A percentile compares a stretch with the other conserved stretches of the same genome.
Conservation (phyloP, 192 early-diverging fungal genomes). For the Umbelopsis sp. region DNA sequence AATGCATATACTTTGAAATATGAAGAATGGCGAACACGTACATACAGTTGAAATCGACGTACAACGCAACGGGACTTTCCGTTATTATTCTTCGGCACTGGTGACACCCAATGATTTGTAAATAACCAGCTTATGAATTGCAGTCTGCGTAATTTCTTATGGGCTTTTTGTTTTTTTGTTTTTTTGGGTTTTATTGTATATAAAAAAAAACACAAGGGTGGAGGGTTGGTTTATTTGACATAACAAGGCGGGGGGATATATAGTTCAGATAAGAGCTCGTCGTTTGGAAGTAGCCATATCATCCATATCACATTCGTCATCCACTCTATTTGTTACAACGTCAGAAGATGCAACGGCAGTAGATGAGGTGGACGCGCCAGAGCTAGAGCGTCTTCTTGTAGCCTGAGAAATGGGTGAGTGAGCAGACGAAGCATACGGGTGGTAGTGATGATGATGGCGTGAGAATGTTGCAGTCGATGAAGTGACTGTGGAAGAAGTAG, state of each 20-base stretch:
- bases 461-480: background rate
- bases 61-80: too few relatives aligned
- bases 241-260: constrained; percentile 3
- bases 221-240: constrained; percentile 18
- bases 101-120: background rate
- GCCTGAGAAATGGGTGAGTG: background rate
- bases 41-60: too few relatives aligned
- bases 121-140: background rate
- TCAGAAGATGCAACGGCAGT: background rate
- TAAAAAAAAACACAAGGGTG: background rate
- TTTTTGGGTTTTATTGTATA: background rate
- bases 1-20: too few relatives aligned
- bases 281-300: constrained; percentile 15
- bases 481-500: background rate
- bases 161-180: too few relatives aligned
- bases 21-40: too few relatives aligned
- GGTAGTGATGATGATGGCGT: constrained; percentile 24
- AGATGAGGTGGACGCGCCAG: constrained; percentile 21
- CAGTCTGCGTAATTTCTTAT: too few relatives aligned
- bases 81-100: too few relatives aligned
- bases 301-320: constrained; percentile 17
- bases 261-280: constrained; percentile 8
- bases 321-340: background rate
- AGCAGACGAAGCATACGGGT: constrained; percentile 4
- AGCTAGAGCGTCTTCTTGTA: constrained; percentile 27